These are phyloP conservation scores for Arthrobotrys sphaeroides DNA, from an alignment of 2,329 filamentous ascomycete genomes.

Conservation along the genomic window DNA sequence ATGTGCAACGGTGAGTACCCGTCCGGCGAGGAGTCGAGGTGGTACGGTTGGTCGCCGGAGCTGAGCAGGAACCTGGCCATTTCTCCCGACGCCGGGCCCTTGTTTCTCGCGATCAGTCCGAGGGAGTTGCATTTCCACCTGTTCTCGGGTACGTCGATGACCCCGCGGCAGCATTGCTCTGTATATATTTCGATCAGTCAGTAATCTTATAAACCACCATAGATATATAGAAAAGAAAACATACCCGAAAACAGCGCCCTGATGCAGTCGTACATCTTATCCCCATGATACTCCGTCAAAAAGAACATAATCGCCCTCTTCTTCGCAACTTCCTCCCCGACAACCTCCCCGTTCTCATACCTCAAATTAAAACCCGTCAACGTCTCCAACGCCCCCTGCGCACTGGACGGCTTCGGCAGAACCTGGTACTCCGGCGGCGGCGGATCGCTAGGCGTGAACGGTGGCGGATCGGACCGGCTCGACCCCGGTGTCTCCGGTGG, in stretches of 20 bases:
- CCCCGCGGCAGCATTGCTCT: slow-evolving; percentile 46
- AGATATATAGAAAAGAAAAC: background rate
- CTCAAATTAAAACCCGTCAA: slow-evolving; percentile 42
- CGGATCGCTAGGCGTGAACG: slow-evolving; percentile 49
- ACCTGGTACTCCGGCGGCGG: slow-evolving; percentile 48
- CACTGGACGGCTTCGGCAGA: slow-evolving; percentile 7
- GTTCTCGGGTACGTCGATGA: slow-evolving; percentile 47
- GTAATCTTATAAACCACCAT: background rate
- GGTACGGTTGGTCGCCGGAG: slow-evolving; percentile 40
- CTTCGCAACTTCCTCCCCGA: slow-evolving; percentile 49
- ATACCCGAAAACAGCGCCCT: slow-evolving; percentile 43
- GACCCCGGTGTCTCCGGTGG: slow-evolving; percentile 43
- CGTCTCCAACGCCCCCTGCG: slow-evolving; percentile 29
- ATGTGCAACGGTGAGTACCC: slow-evolving; percentile 40
- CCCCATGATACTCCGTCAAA: slow-evolving; percentile 46
- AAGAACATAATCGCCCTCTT: slow-evolving; percentile 53
- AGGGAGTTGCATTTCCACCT: slow-evolving; percentile 40
- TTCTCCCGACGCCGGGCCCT: slow-evolving; percentile 40
- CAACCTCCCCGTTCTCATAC: slow-evolving; percentile 37
- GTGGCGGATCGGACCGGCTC: slow-evolving; percentile 35
- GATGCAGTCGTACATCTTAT: slow-evolving; percentile 51
- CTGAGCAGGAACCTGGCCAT: slow-evolving; percentile 49
- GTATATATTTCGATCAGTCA: background rate
- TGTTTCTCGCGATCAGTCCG: slow-evolving; percentile 45
- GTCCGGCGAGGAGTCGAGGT: slow-evolving; percentile 33